Evolutionary conservation across 2,329 filamentous ascomycete species (phyloP), one percentile per base, ranked within the genome.

Genomic region (Claviceps sp.): DNA sequence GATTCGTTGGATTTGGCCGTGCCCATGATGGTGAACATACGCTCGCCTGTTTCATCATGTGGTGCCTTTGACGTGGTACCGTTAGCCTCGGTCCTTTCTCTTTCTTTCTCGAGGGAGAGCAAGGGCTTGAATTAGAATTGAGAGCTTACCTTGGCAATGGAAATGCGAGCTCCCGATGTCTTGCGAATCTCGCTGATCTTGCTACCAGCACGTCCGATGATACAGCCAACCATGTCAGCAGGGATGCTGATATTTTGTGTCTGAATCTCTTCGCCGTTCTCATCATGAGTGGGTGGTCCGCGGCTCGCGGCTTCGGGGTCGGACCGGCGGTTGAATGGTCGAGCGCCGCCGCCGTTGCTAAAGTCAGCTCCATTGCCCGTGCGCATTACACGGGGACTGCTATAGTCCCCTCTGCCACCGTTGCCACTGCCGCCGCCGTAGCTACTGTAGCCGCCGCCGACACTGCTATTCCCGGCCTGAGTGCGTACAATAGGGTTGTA

Each of bases 21-120:
- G 60, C 93, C 93, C 79, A 95, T 96, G 67, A 98, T 98, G 64
- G 93, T 98, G 74, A 98, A 98, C 93, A 98, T 98, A 63, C 93
- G 85, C 78, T 98, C 93, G 59, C 93, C 93, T 55, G 89, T 94
- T 60, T 97, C 93, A 62, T 98, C 93, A 64, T 98, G 93, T 52
- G 93, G 89, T 47, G 90, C 85, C 78, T 83, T 83, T 51, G 5
- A 30, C 22, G 7, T 7, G 9, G 22, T 18, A 38, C 18, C 5
- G 18, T 24, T 18, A 24, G 37, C n/a, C 40, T 40, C 20, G 26
- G 3, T 40, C 24, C 14, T 4, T 34, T 13, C 9, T 45, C n/a
- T 8, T 40, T 26, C 9, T 18, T 9, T 22, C 18, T 34, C 30
- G 30, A 34, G 30, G 30, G 30, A 34, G 9, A 34, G 9, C 26